Conservation (phyloP, 2,329 filamentous ascomycete species). For the Aureobasidium sp. region DNA sequence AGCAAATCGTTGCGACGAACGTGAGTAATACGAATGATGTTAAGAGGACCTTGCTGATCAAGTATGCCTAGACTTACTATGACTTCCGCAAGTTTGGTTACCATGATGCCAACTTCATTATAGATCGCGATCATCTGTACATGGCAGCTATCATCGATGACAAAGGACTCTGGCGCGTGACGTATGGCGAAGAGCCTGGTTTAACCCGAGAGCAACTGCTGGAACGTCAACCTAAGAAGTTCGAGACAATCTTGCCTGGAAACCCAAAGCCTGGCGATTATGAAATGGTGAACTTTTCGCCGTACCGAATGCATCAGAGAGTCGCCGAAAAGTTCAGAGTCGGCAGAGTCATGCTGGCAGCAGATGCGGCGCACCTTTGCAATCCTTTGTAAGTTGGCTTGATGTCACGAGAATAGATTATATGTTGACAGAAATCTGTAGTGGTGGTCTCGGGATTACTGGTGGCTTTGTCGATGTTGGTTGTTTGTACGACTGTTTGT, state of each 20-base stretch:
- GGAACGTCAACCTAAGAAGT: conserved; percentile 19
- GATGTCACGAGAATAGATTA: not conserved
- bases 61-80: conserved; percentile 18
- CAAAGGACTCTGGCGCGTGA: conserved; percentile 31
- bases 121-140: conserved; percentile 27
- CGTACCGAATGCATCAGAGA: conserved; percentile 34
- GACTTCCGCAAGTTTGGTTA: conserved; percentile 30
- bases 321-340: conserved; percentile 25
- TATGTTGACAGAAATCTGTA: not conserved
- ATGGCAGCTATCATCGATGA: conserved; percentile 21
- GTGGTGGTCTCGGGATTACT: conserved; percentile 20
- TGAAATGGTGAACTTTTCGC: conserved; percentile 28
- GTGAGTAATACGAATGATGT: not conserved
- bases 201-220: conserved; percentile 19
- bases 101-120: conserved; percentile 33
- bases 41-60: not conserved
- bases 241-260: conserved; percentile 19
- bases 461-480: conserved; percentile 21
- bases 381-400: conserved; percentile 18
- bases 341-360: conserved; percentile 27
- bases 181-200: conserved; percentile 29
- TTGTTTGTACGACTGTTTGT: conserved; percentile 19
- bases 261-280: conserved; percentile 22
- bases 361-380: conserved; percentile 32
- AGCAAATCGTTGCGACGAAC: conserved; percentile 16